Base-by-base conservation (phyloP, 768 basidiomycete genomes). In the Daedaleopsis nitida region DNA sequence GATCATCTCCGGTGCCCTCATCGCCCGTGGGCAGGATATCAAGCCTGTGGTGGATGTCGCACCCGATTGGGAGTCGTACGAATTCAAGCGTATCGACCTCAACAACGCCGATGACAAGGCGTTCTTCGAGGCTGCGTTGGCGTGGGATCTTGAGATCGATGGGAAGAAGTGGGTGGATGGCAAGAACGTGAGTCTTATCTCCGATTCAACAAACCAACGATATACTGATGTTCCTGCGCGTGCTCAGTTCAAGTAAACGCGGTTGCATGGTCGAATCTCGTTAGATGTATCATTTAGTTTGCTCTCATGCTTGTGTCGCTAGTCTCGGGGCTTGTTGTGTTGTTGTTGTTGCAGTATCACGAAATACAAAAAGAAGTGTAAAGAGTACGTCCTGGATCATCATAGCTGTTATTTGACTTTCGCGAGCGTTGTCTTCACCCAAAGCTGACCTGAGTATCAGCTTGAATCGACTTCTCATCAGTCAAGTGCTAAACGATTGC, bases 161-260 rank as follows among this genome's bases (percentile, higher is more conserved):
- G 96, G 89, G 34, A 94, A 92, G 85, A 84, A 85, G 74, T 97
- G 93, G 92, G 87, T 77, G 52, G 95, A 96, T 77, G 92, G 92
- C 66, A 93, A 93, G 83, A 90, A 87, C 74, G 89, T 93, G 73
- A 80, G 92, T 84, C 16, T 24, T 32, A 32, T 3, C 27, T 32
- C 27, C 27, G 27, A 32, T 32, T n/a, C 27, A 7, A 32, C n/a
- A 14, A 16, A 43, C 4, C 14, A 35, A 17, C 9, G n/a, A n/a
- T 9, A 14, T 27, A 17, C 13, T 55, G 14, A n/a, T 5, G 21
- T 4, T 13, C 21, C 21, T 54, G 38, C 19, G 27, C 19, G 7
- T 38, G 23, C 32, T 13, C 64, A 72, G 70, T 72, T 72, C 65
- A 72, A 72, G 68, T 72, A 69, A 66, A 64, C 50, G 59, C 32